Conservation (phyloP, 257 asterid species). For the Jaltomata sinuosa region DNA sequence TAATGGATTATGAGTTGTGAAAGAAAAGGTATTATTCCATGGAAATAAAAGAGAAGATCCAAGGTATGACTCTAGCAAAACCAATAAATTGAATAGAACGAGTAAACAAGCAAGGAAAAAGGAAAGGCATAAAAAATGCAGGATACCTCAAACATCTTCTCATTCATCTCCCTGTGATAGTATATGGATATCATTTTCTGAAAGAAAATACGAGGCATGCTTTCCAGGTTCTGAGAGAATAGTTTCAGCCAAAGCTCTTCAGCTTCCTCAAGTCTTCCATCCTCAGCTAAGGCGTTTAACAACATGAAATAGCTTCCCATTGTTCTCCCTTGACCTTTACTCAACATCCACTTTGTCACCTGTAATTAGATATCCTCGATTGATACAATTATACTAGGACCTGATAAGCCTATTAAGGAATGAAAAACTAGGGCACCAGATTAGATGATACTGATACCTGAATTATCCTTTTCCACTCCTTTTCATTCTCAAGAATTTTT, state of each 20-base stretch:
- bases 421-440: neutral
- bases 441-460: slow-evolving; percentile 52
- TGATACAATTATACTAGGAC: neutral
- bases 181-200: slow-evolving; percentile 73
- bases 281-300: slow-evolving; percentile 82
- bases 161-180: slow-evolving; percentile 65
- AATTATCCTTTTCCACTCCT: slow-evolving; percentile 86
- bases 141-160: slow-evolving; percentile 82
- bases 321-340: slow-evolving; percentile 96
- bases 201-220: slow-evolving; percentile 87
- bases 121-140: neutral
- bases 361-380: slow-evolving; percentile 5
- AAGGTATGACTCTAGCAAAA: neutral
- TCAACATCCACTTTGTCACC: slow-evolving; percentile 96
- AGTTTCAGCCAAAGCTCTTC: slow-evolving; percentile 79
- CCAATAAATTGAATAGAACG: neutral
- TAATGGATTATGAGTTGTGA: neutral
- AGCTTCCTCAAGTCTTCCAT: slow-evolving; percentile 88
- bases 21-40: neutral
- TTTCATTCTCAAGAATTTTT: slow-evolving; percentile 66
- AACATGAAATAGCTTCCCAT: slow-evolving; percentile 88
- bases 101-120: neutral
- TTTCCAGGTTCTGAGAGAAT: slow-evolving; percentile 68
- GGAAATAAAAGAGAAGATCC: neutral
- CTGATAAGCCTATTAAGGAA: neutral